Base-by-base conservation (phyloP, 2,329 filamentous ascomycete genomes). In the Neofusicoccum parvum region DNA sequence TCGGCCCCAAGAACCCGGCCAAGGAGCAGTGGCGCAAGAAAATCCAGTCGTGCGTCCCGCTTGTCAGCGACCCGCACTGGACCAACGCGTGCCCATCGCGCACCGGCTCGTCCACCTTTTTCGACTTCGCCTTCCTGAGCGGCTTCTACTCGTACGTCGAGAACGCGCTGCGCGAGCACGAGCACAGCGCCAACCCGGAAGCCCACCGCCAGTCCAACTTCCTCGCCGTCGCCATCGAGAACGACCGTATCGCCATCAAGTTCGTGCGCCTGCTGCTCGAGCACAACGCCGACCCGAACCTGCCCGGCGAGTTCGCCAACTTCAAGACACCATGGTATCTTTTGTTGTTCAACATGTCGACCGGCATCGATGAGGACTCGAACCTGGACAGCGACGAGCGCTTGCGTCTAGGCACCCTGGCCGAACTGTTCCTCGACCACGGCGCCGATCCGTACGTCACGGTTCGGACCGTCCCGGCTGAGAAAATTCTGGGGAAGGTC, bases 61-160 rank as follows among this genome's bases (percentile, higher is more conserved):
- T 43, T 17, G 23, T 48, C 27, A 56, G 50, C 41, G 23, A 39
- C 11, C 62, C 62, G 15, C 62, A 64, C 27, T 56, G 50, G 62
- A 64, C 50, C 17, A 64, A 56, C 27, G 49, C 50, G 27, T 64
- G 62, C 41, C 62, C 62, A 2, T 37, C 43, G 27, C 56, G 56
- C 41, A 60, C 56, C 0, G 32, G 56, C 5, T 45, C 56, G 3
- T 64, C 62, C 3, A 54, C 48, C 15, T 54, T 64, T 27, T 64
- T 64, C 17, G 62, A 64, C n/a, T 64, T 64, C 20, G 49, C 39
- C 27, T 54, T 64, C 27, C 39, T 45, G 11, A 34, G 32, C 23
- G 49, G 49, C n/a, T 54, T 64, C 27, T 54, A 54, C 49, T 64
- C 62, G 39, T 46, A 51, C 32, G 49, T 64, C 41, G 49, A 54